phyloP scores from a whole-genome alignment of 306 rosid species.

The Acacia confusa region DNA sequence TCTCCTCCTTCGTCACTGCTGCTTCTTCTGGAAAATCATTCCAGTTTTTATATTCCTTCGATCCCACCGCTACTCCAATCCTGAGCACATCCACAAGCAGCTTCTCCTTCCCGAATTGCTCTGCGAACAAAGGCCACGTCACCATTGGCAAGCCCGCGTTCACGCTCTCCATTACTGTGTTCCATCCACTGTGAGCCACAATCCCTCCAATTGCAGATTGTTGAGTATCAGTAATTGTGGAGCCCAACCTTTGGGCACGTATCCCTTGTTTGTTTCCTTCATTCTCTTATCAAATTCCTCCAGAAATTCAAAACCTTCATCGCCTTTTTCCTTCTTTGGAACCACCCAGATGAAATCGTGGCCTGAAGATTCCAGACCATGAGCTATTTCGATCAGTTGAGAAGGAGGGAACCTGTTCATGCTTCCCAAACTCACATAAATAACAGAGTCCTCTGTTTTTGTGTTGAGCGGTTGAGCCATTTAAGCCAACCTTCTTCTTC shows the following conservation, averaged over 20 bases:
- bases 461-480: conserved; percentile 40
- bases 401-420: not conserved
- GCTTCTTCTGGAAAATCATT: conserved; percentile 29
- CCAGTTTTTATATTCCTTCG: conserved; percentile 37
- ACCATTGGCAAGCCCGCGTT: conserved; percentile 39
- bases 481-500: conserved; percentile 32
- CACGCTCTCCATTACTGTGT: conserved; percentile 36
- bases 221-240: conserved; percentile 36
- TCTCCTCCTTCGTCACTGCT: conserved; percentile 22
- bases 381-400: not conserved
- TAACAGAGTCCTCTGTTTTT: conserved; percentile 27
- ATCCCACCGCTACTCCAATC: conserved; percentile 31
- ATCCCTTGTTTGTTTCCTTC: conserved; percentile 21
- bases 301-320: not conserved
- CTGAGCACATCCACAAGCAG: not conserved
- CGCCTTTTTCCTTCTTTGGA: not conserved
- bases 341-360: not conserved
- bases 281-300: not conserved
- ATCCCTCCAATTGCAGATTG: conserved; percentile 32
- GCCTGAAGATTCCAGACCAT: conserved; percentile 6
- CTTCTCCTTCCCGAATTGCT: conserved; percentile 42
- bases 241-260: conserved; percentile 41
- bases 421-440: conserved; percentile 18
- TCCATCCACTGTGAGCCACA: conserved; percentile 42
- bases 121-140: conserved; percentile 44